A percentile compares a stretch with the other conserved stretches of the same genome.
Evolutionary conservation across 148 eudicot genomes (phyloP).

Genomic region (Chenopodium album): DNA sequence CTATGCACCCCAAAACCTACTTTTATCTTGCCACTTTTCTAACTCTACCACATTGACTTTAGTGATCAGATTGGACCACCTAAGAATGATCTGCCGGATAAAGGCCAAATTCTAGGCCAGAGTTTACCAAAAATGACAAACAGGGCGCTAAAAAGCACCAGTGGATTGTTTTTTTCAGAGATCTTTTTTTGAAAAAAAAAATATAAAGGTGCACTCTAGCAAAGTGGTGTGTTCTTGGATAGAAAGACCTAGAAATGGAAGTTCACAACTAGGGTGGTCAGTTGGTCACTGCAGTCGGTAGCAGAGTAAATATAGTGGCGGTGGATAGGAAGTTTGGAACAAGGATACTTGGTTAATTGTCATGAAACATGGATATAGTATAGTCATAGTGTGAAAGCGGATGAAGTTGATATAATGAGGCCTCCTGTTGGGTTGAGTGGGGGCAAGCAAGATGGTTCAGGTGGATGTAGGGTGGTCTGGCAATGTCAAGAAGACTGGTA

Average conservation of each 20-base stretch:
- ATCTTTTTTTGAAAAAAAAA: not conserved
- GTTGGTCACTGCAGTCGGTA: not conserved
- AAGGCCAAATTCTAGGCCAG: not conserved
- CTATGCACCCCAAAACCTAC: not conserved
- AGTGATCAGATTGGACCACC: not conserved
- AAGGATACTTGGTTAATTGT: not conserved
- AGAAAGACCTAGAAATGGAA: not conserved
- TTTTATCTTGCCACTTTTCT: not conserved
- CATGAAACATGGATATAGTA: not conserved
- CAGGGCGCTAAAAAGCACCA: not conserved
- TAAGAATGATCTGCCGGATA: not conserved
- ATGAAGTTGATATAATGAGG: not conserved
- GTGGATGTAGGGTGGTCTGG: not conserved
- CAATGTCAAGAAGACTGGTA: not conserved
- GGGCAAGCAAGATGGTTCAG: not conserved
- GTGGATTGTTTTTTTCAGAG: not conserved
- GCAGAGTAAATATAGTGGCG: not conserved
- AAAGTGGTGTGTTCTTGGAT: not conserved
- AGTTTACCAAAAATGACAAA: not conserved
- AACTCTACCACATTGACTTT: not conserved
- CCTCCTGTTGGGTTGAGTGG: not conserved
- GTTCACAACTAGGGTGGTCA: not conserved
- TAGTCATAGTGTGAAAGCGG: not conserved
- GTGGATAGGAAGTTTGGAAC: not conserved
- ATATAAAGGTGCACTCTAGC: not conserved